phyloP scores from a whole-genome alignment of 148 eudicot genomes.

The Simmondsia chinensis region DNA sequence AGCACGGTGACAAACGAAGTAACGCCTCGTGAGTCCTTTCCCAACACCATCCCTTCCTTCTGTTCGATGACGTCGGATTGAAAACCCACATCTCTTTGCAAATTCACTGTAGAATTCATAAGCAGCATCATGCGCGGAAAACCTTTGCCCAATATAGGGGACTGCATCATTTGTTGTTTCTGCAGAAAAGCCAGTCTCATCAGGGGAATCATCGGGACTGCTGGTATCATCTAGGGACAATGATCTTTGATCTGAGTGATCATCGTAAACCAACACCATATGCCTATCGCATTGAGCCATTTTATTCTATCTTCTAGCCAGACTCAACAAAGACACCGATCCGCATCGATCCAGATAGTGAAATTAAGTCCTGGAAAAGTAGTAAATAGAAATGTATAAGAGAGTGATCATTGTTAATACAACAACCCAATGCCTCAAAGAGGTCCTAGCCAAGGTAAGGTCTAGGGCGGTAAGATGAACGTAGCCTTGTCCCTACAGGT shows the following conservation, averaged over 20 bases:
- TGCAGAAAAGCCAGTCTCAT: constrained; percentile 49
- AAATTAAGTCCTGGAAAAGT: too few species aligned
- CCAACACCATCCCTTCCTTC: constrained; percentile 97
- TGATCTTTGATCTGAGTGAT: constrained; percentile 78
- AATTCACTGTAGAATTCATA: constrained; percentile 85
- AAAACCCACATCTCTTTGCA: constrained; percentile 84
- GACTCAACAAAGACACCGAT: too few species aligned
- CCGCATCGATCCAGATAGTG: too few species aligned
- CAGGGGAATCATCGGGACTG: constrained; percentile 78
- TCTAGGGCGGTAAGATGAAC: too few species aligned
- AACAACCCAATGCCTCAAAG: too few species aligned
- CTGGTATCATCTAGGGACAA: constrained; percentile 69
- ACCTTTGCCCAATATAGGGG: constrained; percentile 84
- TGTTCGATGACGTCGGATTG: constrained; percentile 90
- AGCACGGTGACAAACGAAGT: constrained; percentile 96
- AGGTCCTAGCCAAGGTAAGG: too few species aligned
- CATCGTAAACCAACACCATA: constrained; percentile 56
- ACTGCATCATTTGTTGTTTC: constrained; percentile 49
- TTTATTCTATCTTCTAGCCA: constrained; percentile 17
- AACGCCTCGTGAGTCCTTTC: constrained; percentile 87
- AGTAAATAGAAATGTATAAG: too few species aligned
- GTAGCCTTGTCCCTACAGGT: too few species aligned
- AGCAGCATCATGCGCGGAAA: constrained; percentile 83
- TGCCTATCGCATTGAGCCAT: constrained; percentile 56
- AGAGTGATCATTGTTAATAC: too few species aligned